phyloP scores from a whole-genome alignment of 257 asterid species.

The Lycium barbarum region DNA sequence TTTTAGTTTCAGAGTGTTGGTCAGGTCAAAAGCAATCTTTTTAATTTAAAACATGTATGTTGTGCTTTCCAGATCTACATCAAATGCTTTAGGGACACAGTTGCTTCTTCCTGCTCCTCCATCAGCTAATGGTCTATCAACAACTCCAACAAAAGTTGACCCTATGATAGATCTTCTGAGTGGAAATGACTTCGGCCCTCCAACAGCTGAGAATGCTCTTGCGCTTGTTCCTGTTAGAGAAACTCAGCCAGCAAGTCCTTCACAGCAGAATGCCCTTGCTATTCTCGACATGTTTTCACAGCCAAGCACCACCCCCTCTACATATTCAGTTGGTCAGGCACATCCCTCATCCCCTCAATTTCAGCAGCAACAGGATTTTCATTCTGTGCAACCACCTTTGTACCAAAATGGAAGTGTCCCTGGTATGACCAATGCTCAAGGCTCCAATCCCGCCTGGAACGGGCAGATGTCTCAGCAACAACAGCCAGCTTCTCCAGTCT shows the following conservation, averaged over 20 bases:
- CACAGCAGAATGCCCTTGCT: slow-evolving; percentile 87
- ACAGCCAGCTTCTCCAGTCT: slow-evolving; percentile 78
- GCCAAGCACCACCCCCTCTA: slow-evolving; percentile 47
- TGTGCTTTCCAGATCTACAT: slow-evolving; percentile 61
- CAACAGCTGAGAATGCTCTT: slow-evolving; percentile 53
- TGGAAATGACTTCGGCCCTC: slow-evolving; percentile 85
- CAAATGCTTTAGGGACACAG: slow-evolving; percentile 63
- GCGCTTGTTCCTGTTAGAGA: slow-evolving; percentile 90
- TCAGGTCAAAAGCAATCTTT: background rate
- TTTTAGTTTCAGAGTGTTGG: background rate
- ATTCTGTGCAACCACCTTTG: slow-evolving; percentile 50
- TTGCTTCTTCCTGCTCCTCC: slow-evolving; percentile 72
- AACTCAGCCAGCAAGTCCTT: slow-evolving; percentile 75
- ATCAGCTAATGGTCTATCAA: slow-evolving; percentile 51
- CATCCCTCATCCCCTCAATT: slow-evolving; percentile 65
- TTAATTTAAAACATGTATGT: background rate
- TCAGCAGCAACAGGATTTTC: slow-evolving; percentile 63
- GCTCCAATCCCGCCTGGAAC: slow-evolving; percentile 68
- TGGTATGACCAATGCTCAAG: slow-evolving; percentile 58
- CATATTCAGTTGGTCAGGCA: slow-evolving; percentile 60
- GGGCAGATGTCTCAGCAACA: slow-evolving; percentile 67
- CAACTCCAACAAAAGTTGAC: slow-evolving; percentile 56
- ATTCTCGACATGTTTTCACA: slow-evolving; percentile 84
- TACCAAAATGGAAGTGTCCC: slow-evolving; percentile 67
- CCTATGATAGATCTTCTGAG: slow-evolving; percentile 92